Evolutionary conservation across 352 stramenopile species (phyloP), one percentile per base, ranked within the genome.

Genomic region (Phytophthora crassamura): DNA sequence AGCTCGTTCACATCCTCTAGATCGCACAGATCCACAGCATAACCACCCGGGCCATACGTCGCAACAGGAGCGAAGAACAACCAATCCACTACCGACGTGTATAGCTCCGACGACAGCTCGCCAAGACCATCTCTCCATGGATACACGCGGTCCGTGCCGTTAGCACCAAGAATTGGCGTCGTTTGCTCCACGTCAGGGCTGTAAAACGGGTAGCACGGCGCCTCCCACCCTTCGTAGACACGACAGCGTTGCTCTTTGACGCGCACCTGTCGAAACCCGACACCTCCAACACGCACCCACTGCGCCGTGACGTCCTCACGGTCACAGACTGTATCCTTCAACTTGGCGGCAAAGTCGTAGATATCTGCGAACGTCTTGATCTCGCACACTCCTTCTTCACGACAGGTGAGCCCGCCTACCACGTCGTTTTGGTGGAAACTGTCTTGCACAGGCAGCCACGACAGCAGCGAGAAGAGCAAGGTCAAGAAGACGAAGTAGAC

Each of bases 361-460:
- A 93, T 84, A 59, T 94, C 85, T 6, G 53, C 56, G 51, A 90
- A 82, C 9, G 86, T 90, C 49, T 91, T 88, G 36, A 96, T 75
- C 14, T 89, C 82, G 45, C 88, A 96, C 33, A 93, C 83, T 2
- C 86, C 88, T 20, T 94, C 70, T 70, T 94, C 86, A 22, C 78
- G 76, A 52, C 88, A 96, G 28, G 86, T 96, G 10, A 93, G 62
- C 12, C 72, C 72, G 5, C 83, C 86, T 12, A 94, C 85, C 4
- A 94, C 88, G 39, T 95, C 85, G 58, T 93, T 95, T 49, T 96
- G 88, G 45, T 95, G 73, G 62, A 88, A 96, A 61, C 81, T 93
- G 22, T 90, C 83, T 49, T 94, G 74, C 33, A 96, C 86, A 0
- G 88, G 88, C 10, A 96, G 69, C 84, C 85, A 92, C 20, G 67